A percentile compares a stretch with the other conserved stretches of the same genome.
phyloP scores from a whole-genome alignment of 306 rosid genomes.

The Gastrolobium villosum region DNA sequence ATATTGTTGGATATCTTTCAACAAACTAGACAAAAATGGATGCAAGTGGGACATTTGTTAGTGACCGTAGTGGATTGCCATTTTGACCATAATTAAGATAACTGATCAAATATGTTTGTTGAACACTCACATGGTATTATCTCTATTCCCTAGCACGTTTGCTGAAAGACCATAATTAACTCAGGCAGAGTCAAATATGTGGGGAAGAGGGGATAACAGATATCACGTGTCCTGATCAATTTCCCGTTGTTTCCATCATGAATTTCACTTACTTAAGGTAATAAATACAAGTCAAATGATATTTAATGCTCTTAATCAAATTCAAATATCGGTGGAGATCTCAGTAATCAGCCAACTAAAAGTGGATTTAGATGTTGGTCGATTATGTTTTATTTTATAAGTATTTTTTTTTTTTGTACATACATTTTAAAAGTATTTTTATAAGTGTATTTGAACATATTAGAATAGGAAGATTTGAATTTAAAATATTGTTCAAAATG shows the following conservation, averaged over 20 bases:
- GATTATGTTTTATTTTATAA: slow-evolving; percentile 19
- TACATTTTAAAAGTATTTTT: not conserved
- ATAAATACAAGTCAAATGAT: slow-evolving; percentile 38
- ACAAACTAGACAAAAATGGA: slow-evolving; percentile 45
- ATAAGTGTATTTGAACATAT: too few species aligned
- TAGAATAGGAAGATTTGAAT: too few species aligned
- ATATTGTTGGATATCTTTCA: slow-evolving; percentile 41
- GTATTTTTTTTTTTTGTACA: too few species aligned
- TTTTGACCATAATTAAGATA: slow-evolving; percentile 49
- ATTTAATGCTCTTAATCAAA: slow-evolving; percentile 25
- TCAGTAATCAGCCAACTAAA: slow-evolving; percentile 9
- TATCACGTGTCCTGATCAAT: slow-evolving; percentile 21
- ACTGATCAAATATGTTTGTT: not conserved
- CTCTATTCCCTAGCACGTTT: slow-evolving; percentile 34
- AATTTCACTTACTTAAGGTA: slow-evolving; percentile 12
- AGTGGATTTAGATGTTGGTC: slow-evolving; percentile 38
- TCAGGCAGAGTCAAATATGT: slow-evolving; percentile 43
- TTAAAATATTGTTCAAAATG: too few species aligned
- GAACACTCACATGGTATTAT: not conserved
- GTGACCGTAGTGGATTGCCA: slow-evolving; percentile 40
- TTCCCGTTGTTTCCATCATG: slow-evolving; percentile 11
- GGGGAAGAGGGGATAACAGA: slow-evolving; percentile 38
- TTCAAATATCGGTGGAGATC: slow-evolving; percentile 46
- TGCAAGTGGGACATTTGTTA: slow-evolving; percentile 50
- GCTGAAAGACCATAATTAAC: slow-evolving; percentile 41